Evolutionary conservation across 371 early-diverging fungal species (phyloP).

Genomic region (Homolaphlyctis polyrhiza): DNA sequence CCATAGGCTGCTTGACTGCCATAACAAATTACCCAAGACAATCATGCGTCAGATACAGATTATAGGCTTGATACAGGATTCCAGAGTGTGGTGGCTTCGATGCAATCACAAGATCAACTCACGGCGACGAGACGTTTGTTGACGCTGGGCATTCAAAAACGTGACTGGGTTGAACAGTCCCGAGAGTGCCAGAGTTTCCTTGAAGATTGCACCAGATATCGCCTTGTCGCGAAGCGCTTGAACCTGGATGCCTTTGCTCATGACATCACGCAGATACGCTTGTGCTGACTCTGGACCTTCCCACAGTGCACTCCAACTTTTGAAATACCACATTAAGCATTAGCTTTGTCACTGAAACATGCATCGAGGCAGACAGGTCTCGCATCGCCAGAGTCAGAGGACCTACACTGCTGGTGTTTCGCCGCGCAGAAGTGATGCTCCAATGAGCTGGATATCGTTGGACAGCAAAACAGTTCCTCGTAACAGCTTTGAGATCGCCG

Average conservation of each 20-base stretch:
- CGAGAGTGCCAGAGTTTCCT: constrained; percentile 23
- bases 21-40: not conserved
- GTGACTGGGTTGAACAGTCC: constrained; percentile 35
- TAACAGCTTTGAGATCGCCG: constrained; percentile 33
- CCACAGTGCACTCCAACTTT: constrained; percentile 35
- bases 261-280: constrained; percentile 22
- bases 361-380: not conserved
- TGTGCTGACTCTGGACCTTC: constrained; percentile 37
- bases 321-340: not conserved
- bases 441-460: constrained; percentile 27
- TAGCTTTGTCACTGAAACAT: not conserved
- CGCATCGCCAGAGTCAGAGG: too few species aligned
- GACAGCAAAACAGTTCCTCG: constrained; percentile 31
- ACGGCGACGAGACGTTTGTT: constrained; percentile 43
- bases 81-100: not conserved
- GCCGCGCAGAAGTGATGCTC: constrained; percentile 20
- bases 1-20: constrained; percentile 38
- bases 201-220: constrained; percentile 18
- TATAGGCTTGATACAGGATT: not conserved
- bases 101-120: constrained; percentile 3
- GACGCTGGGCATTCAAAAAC: constrained; percentile 46
- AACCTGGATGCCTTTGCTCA: constrained; percentile 23
- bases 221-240: constrained; percentile 19
- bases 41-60: not conserved
- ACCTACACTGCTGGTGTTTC: constrained; percentile 28